Evolutionary conservation across 805 yeast species (phyloP), one percentile per base, ranked within the genome.

Genomic region (Kodamaea kaohsiungensis): DNA sequence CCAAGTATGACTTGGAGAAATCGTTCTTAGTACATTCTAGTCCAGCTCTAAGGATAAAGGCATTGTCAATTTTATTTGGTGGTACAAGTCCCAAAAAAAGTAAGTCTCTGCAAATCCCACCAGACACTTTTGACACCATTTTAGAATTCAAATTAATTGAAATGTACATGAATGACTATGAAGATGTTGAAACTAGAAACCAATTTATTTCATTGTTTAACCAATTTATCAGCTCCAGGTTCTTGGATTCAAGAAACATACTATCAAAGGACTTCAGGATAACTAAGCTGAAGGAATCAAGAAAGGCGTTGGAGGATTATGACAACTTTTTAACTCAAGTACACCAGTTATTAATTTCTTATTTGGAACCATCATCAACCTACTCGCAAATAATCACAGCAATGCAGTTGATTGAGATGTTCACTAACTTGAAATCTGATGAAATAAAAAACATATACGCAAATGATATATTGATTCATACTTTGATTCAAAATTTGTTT

Each of bases 171-270:
- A 75, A 80, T n/a, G 96, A 89, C 55, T 61, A 59, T 15, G 75
- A 81, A 16, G 84, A 86, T 53, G 76, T 89, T 13, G 92, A 88
- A 56, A 75, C 82, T 0, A 76, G 97, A 63, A 86, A 85, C 58
- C 85, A 82, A 46, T 83, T 89, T 50, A 75, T 77, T 25, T 84
- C 93, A 2, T 63, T 82, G 15, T 68, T 91, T 53, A 79, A 86
- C 52, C 83, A 79, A 53, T 85, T 91, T 58, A 64, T 90, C 10
- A 48, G 49, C 4, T 67, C 78, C 27, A 75, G 97, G 59, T 68
- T 89, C 15, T 78, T 88, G 59, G 95, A 87, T 51, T 88, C 92
- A 0, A 69, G 87, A 1, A 84, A 87, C 65, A 80, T 85, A 0
- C 59, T 83, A 22, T 17, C 55, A 49, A 70, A 75, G 0, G 66